Conservation (phyloP, 352 stramenopile species). For the Phytophthora cactorum region DNA sequence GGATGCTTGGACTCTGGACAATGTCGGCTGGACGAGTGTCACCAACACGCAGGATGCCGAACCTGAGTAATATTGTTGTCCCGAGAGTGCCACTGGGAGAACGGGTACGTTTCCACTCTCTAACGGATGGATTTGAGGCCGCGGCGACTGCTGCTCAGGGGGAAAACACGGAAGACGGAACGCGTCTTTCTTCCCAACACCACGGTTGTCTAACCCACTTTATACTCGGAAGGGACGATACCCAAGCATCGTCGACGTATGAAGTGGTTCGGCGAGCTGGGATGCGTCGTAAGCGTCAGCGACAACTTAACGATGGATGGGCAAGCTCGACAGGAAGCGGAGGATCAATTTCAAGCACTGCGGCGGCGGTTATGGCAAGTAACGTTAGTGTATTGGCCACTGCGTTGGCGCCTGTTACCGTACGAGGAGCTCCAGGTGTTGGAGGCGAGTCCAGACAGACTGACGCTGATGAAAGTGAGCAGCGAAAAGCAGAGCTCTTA, state of each 20-base stretch:
- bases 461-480: constrained; percentile 9
- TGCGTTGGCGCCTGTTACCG: constrained; percentile 36
- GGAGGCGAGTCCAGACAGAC: constrained; percentile 1
- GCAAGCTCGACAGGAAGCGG: constrained; percentile 6
- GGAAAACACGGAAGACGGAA: no score
- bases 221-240: constrained; percentile 49
- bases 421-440: constrained; percentile 14
- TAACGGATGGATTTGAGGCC: constrained; percentile 41
- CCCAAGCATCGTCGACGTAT: constrained; percentile 41
- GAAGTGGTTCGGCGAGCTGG: constrained; percentile 35
- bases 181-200: background rate
- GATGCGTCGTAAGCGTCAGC: constrained; percentile 31
- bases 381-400: constrained; percentile 31
- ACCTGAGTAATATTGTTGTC: constrained; percentile 22
- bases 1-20: constrained; percentile 62
- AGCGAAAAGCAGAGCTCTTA: constrained; percentile 4
- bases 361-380: constrained; percentile 23
- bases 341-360: constrained; percentile 22
- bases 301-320: constrained; percentile 24
- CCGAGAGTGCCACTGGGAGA: constrained; percentile 13
- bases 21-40: constrained; percentile 29
- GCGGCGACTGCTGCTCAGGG: constrained; percentile 12
- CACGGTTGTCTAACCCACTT: constrained; percentile 47
- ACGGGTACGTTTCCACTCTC: constrained; percentile 27
- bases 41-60: constrained; percentile 7